Evolutionary conservation across 495 filamentous ascomycete genomes (phyloP), one percentile per base, ranked within the genome.

Genomic region (Neurospora tetrasperma): DNA sequence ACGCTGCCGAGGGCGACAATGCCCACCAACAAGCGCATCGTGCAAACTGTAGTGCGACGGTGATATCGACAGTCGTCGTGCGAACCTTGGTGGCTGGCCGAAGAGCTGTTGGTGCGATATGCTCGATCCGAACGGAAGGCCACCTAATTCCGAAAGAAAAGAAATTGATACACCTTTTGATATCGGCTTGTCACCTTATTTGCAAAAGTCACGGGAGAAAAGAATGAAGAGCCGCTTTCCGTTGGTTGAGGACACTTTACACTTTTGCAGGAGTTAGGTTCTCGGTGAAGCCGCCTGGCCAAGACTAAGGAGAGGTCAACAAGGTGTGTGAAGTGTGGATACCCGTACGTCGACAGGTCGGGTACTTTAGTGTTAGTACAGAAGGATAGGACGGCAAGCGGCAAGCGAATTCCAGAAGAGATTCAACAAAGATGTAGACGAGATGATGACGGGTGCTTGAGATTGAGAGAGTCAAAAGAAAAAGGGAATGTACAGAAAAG

Each of bases 1-100:
- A 85, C 66, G 76, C 87, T 81, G 73, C 90, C 82, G 42, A 89
- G 82, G 69, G 82, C 78, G 71, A 81, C 83, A 42, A 84, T 73
- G 72, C 82, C 76, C 74, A 78, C 80, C 27, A 80, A 71, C 73
- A 83, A 72, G 77, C 83, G 85, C 85, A 86, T 86, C 66, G 69
- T 78, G 73, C 16, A 18, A 40, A 23, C 68, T 43, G 41, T 68
- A 12, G 20, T 35, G 54, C 27, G 54, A 35, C 54, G 54, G 54
- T 7, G 54, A 18, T 66, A 11, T 38, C 35, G 54, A 66, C 12
- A 31, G 54, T 66, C 54, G 54, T 66, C 54, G 54, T 35, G 54
- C 54, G 54, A 62, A 62, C 54, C 54, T 62, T 62, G 54, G 54
- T 62, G 54, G 54, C 31, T 62, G 54, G 54, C 54, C 54, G 14